These are phyloP conservation scores for Lotmaria passim DNA, from an alignment of 208 protist genomes.

Conservation along the genomic window DNA sequence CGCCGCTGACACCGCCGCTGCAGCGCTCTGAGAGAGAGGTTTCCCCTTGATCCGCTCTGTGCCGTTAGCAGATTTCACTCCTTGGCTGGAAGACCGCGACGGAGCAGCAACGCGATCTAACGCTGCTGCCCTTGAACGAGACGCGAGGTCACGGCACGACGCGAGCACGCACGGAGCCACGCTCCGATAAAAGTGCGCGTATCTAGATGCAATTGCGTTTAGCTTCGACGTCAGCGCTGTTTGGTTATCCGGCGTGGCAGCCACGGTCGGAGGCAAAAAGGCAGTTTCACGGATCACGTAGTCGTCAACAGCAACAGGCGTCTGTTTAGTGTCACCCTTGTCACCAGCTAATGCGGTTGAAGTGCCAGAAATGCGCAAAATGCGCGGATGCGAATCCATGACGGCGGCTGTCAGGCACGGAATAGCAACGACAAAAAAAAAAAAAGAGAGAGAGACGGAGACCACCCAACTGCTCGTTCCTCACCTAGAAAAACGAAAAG, in stretches of 20 bases:
- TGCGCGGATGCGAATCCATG: background rate
- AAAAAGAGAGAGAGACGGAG: background rate
- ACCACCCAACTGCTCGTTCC: background rate
- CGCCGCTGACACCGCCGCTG: background rate
- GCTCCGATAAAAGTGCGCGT: conserved; percentile 25
- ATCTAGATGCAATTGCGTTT: conserved; percentile 10
- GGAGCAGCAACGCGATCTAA: background rate
- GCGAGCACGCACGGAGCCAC: conserved; percentile 16
- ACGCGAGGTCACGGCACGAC: background rate
- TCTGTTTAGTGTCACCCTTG: too few relatives aligned
- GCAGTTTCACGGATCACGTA: conserved; percentile 6
- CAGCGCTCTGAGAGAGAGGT: background rate
- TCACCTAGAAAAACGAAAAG: too few relatives aligned
- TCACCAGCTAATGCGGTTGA: background rate
- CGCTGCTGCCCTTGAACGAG: background rate
- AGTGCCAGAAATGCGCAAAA: background rate
- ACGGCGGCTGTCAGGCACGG: background rate
- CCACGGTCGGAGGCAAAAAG: too few relatives aligned
- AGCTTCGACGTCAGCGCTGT: conserved; percentile 14
- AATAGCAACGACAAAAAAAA: too few relatives aligned
- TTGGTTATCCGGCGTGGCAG: background rate
- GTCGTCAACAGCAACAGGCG: background rate
- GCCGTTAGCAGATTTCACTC: background rate
- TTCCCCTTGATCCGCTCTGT: background rate
- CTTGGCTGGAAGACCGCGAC: background rate